Percentiles rank a stretch among this genome's conserved stretches.
Conservation (phyloP, 2,329 filamentous ascomycete species). For the Lecanicillium sp. region DNA sequence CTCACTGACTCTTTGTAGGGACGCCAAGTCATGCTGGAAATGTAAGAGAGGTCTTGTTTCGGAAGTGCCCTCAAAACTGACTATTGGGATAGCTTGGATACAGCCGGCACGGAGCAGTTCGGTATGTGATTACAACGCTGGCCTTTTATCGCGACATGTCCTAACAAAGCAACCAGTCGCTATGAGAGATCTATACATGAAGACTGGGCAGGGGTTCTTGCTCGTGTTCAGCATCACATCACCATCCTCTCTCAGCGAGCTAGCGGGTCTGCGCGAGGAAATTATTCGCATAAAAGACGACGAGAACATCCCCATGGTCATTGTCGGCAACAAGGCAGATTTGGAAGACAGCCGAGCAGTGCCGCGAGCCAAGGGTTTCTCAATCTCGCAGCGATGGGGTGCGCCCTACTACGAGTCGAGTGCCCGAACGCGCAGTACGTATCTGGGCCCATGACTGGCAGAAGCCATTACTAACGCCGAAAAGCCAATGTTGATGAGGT, state of each 20-base stretch:
- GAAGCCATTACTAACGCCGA: constrained; percentile 19
- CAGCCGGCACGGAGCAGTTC: constrained; percentile 87
- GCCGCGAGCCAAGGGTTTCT: constrained; percentile 71
- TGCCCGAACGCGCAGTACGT: constrained; percentile 64
- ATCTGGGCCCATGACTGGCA: neutral
- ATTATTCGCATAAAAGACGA: constrained; percentile 90
- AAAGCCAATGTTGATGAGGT: constrained; percentile 82
- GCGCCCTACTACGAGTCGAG: constrained; percentile 90
- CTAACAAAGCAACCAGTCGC: constrained; percentile 39
- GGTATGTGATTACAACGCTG: constrained; percentile 50
- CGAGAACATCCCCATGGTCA: constrained; percentile 77
- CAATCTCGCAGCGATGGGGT: constrained; percentile 80
- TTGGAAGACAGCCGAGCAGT: constrained; percentile 80
- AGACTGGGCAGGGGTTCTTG: constrained; percentile 84
- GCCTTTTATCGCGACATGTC: constrained; percentile 9
- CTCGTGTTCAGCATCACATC: constrained; percentile 91
- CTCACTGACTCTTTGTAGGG: constrained; percentile 46
- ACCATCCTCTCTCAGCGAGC: constrained; percentile 72
- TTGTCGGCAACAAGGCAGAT: constrained; percentile 89
- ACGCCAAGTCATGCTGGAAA: constrained; percentile 83
- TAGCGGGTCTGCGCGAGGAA: constrained; percentile 76
- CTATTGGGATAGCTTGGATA: constrained; percentile 60
- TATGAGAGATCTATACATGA: constrained; percentile 84
- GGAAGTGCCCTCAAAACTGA: constrained; percentile 17
- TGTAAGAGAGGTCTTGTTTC: constrained; percentile 46